Base-by-base conservation (phyloP, 371 early-diverging fungal species). In the Mortierella sp. region DNA sequence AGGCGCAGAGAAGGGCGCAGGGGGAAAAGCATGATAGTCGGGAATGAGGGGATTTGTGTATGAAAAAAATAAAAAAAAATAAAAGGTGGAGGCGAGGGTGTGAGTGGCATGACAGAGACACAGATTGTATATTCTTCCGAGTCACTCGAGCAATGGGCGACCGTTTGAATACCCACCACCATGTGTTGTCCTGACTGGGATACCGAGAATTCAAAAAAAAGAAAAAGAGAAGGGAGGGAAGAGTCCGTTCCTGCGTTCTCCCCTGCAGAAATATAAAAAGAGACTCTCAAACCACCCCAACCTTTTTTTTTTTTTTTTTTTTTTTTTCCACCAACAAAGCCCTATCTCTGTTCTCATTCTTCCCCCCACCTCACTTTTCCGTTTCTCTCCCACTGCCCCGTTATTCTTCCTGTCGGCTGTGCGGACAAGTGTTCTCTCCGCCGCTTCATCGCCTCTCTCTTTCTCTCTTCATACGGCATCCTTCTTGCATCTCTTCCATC, bases 261-360 rank as follows among this genome's bases (percentile, higher is more conserved):
- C 11, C 15, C 57, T 26, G 29, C 37, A 57, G 0, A 29, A 25
- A 30, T 57, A 57, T 57, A 57, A 30, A 57, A 57, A n/a, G 37
- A 30, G 30, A n/a, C 28, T n/a, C n/a, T 4, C 37, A 18, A 29
- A 26, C 18, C 29, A 29, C 57, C 57, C n/a, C 30, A n/a, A 29
- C 52, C 18, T 56, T 68, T 25, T n/a, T n/a, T n/a, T n/a, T n/a
- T n/a, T n/a, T n/a, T n/a, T 55, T 45, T 45, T 55, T 60, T 16
- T 12, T 68, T 55, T 46, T 56, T 48, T 53, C 7, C 68, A 3
- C 46, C 62, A 25, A 62, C 19, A 61, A 21, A 18, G 37, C 57
- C 45, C 25, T 19, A 44, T 23, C 25, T 5, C 7, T 37, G 37
- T 9, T 37, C 7, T 25, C 16, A 2, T 19, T 25, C 37, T 9